Percentiles rank a stretch among this genome's conserved stretches.
phyloP scores from a whole-genome alignment of 2,329 filamentous ascomycete genomes.

The Mycocentrospora acerina region DNA sequence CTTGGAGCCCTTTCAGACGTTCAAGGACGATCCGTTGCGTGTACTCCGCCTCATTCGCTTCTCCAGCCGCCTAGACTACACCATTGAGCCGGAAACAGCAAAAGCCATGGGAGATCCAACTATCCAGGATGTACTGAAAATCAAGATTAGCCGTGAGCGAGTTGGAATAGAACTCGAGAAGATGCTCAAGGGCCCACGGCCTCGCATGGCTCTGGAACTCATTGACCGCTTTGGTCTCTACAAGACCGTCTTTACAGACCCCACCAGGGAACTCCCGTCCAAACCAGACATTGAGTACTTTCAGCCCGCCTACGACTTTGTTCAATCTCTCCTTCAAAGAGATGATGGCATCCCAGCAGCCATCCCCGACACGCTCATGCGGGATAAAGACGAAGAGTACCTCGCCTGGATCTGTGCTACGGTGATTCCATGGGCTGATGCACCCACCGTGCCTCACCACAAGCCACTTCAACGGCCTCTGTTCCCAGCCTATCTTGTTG shows the following conservation, averaged over 20 bases:
- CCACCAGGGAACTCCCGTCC: conserved; percentile 55
- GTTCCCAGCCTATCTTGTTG: conserved; percentile 61
- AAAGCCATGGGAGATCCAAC: conserved; percentile 72
- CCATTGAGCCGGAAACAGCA: conserved; percentile 70
- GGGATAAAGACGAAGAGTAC: conserved; percentile 66
- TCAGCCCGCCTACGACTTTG: conserved; percentile 63
- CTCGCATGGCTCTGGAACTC: conserved; percentile 62
- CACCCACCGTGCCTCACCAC: conserved; percentile 53
- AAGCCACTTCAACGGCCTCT: conserved; percentile 32
- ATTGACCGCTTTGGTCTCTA: conserved; percentile 70
- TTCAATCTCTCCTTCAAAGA: conserved; percentile 42
- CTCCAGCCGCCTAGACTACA: conserved; percentile 78
- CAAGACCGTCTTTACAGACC: conserved; percentile 71
- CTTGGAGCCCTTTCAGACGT: conserved; percentile 84
- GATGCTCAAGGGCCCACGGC: conserved; percentile 73
- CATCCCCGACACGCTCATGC: conserved; percentile 52
- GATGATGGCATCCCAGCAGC: conserved; percentile 44
- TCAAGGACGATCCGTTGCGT: conserved; percentile 88
- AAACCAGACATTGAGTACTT: conserved; percentile 63
- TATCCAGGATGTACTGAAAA: conserved; percentile 76
- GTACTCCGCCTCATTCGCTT: conserved; percentile 88
- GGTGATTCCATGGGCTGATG: conserved; percentile 70
- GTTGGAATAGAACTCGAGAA: conserved; percentile 88
- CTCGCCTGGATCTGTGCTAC: conserved; percentile 76
- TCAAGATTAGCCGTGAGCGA: conserved; percentile 90